Evolutionary conservation across 2,329 filamentous ascomycete genomes (phyloP).

Genomic region (Coniochaeta sp.): DNA sequence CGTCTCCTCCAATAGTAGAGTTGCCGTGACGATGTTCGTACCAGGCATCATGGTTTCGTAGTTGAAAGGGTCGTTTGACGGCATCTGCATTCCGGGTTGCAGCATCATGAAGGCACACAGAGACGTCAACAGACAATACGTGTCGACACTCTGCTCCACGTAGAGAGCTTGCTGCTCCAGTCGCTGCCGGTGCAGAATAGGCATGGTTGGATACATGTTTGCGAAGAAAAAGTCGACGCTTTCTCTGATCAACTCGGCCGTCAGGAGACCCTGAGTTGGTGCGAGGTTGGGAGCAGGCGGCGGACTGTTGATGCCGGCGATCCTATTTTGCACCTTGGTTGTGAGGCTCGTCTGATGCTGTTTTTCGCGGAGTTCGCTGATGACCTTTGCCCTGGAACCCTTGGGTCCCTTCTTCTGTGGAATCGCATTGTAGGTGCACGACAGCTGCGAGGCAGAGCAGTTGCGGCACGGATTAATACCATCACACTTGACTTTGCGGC

Average conservation of each 20-base stretch:
- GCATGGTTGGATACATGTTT: conserved; percentile 57
- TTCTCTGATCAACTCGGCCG: conserved; percentile 55
- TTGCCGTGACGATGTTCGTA: conserved; percentile 55
- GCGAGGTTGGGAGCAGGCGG: conserved; percentile 37
- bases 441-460: conserved; percentile 58
- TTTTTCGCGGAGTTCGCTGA: conserved; percentile 63
- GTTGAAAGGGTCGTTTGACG: conserved; percentile 46
- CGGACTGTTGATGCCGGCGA: conserved; percentile 46
- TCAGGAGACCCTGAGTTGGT: conserved; percentile 54
- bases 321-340: conserved; percentile 52
- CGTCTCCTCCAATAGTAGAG: conserved; percentile 60
- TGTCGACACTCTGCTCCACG: conserved; percentile 55
- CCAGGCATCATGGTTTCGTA: conserved; percentile 50
- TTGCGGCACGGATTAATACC: conserved; percentile 65
- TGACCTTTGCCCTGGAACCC: conserved; percentile 67
- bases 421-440: conserved; percentile 68
- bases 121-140: conserved; percentile 58
- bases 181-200: conserved; percentile 51
- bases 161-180: conserved; percentile 52
- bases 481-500: conserved; percentile 69
- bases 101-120: conserved; percentile 62
- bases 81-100: conserved; percentile 59
- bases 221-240: conserved; percentile 63
- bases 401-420: conserved; percentile 73
- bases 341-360: conserved; percentile 54